Conservation (phyloP, 768 basidiomycete genomes). For the Boletus rubroflammeus region DNA sequence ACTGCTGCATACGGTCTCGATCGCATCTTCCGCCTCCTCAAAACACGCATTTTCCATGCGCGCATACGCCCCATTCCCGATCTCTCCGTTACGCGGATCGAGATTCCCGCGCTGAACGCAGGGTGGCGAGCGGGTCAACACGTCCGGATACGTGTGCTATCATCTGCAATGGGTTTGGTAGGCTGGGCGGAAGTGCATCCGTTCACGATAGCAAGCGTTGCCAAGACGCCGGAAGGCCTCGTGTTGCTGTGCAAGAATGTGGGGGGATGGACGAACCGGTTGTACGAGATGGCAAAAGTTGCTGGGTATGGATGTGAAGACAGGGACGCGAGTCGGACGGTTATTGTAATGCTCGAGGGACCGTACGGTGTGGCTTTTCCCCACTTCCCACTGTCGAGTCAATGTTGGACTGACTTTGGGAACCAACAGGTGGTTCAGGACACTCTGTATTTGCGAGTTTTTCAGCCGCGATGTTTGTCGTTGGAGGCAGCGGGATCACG, state of each 20-base stretch:
- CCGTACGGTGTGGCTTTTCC: constrained; percentile 40
- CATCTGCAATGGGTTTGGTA: constrained; percentile 36
- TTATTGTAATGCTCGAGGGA: constrained; percentile 49
- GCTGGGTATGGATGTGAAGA: constrained; percentile 34
- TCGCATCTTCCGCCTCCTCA: constrained; percentile 42
- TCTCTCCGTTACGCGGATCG: constrained; percentile 45
- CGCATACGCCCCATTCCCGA: constrained; percentile 43
- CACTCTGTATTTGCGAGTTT: constrained; percentile 47
- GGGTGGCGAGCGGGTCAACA: constrained; percentile 64
- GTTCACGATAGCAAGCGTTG: constrained; percentile 48
- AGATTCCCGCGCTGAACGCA: constrained; percentile 40
- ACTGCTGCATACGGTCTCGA: constrained; percentile 43
- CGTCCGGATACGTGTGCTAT: constrained; percentile 48
- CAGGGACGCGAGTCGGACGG: constrained; percentile 22
- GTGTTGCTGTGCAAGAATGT: constrained; percentile 48
- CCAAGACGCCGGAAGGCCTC: constrained; percentile 41
- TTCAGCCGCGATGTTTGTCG: constrained; percentile 52
- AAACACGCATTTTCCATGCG: constrained; percentile 44
- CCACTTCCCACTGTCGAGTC: background rate
- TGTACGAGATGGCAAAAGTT: constrained; percentile 40
- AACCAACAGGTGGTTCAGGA: constrained; percentile 37
- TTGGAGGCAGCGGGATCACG: constrained; percentile 62
- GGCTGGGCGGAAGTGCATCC: constrained; percentile 48
- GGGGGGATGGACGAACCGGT: constrained; percentile 47
- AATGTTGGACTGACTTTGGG: constrained; percentile 1